phyloP scores from a whole-genome alignment of 768 basidiomycete species.

The Suillus hirtellus region DNA sequence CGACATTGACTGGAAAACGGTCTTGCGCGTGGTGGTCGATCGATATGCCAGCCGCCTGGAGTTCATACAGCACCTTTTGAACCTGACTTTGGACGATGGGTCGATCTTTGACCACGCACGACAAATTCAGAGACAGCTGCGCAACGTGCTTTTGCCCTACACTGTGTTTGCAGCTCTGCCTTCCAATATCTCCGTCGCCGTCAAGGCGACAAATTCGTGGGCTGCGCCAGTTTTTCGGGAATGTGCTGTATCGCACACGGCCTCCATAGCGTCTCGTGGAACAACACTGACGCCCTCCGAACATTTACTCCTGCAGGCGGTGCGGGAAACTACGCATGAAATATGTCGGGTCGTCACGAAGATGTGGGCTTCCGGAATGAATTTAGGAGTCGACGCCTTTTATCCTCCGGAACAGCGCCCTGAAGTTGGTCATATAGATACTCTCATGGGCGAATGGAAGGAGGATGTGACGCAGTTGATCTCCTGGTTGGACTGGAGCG shows the following conservation, averaged over 20 bases:
- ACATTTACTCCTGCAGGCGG: conserved; percentile 15
- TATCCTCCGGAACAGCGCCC: conserved; percentile 5
- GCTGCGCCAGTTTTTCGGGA: conserved; percentile 13
- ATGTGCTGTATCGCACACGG: conserved; percentile 13
- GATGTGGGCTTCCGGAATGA: conserved; percentile 22
- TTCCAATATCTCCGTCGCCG: background rate
- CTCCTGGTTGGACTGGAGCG: conserved; percentile 25
- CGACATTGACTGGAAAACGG: conserved; percentile 44
- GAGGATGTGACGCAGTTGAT: conserved; percentile 17
- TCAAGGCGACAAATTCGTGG: conserved; percentile 13
- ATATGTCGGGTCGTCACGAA: conserved; percentile 21
- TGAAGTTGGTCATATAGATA: background rate
- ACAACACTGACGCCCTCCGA: conserved; percentile 14
- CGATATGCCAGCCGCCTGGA: conserved; percentile 46
- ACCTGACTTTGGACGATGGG: conserved; percentile 18
- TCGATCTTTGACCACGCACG: conserved; percentile 9
- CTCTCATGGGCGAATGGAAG: conserved; percentile 14
- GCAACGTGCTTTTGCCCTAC: conserved; percentile 19
- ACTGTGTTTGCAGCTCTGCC: conserved; percentile 10
- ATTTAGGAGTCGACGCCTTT: conserved; percentile 11
- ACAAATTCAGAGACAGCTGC: conserved; percentile 20
- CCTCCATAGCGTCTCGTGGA: conserved; percentile 4
- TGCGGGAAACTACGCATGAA: conserved; percentile 18
- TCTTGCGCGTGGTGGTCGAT: conserved; percentile 39
- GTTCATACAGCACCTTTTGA: conserved; percentile 38